Conservation (phyloP, 2,329 filamentous ascomycete species). For the Claviceps pusilla region DNA sequence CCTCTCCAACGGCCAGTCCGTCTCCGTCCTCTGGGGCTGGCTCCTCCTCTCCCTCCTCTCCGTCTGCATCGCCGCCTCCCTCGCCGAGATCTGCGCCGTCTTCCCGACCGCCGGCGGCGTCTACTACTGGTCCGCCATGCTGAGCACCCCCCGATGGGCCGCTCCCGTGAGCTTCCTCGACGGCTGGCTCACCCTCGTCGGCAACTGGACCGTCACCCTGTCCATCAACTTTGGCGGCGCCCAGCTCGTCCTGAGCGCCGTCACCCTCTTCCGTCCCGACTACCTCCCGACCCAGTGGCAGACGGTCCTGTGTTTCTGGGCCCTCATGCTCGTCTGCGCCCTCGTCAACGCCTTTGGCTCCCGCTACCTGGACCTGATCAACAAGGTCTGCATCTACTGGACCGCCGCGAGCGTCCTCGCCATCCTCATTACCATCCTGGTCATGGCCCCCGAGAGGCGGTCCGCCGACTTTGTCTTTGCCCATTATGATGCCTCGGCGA, state of each 20-base stretch:
- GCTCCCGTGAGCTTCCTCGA: constrained; percentile 55
- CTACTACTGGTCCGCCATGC: constrained; percentile 60
- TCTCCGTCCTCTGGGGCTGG: constrained; percentile 61
- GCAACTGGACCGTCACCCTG: constrained; percentile 56
- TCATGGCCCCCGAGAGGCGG: constrained; percentile 48
- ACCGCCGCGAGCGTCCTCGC: constrained; percentile 53
- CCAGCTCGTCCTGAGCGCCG: constrained; percentile 52
- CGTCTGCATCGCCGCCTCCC: constrained; percentile 52
- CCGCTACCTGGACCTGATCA: constrained; percentile 48
- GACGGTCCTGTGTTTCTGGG: constrained; percentile 61
- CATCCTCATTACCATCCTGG: constrained; percentile 54
- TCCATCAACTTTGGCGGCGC: constrained; percentile 59
- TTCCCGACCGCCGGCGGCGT: constrained; percentile 46
- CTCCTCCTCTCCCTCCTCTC: constrained; percentile 51
- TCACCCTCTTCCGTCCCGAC: constrained; percentile 47
- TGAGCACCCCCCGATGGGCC: constrained; percentile 46
- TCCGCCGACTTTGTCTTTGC: constrained; percentile 51
- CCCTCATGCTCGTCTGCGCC: constrained; percentile 47
- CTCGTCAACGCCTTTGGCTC: constrained; percentile 50
- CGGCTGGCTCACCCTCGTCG: constrained; percentile 59
- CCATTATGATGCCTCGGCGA: constrained; percentile 51
- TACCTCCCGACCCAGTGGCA: constrained; percentile 52
- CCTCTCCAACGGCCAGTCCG: constrained; percentile 57
- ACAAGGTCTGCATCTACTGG: constrained; percentile 60
- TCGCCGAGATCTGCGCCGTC: constrained; percentile 60